Percentiles rank a stretch among this genome's conserved stretches.
Evolutionary conservation across 2,329 filamentous ascomycete species (phyloP).

Genomic region (Ophiostoma quercus): DNA sequence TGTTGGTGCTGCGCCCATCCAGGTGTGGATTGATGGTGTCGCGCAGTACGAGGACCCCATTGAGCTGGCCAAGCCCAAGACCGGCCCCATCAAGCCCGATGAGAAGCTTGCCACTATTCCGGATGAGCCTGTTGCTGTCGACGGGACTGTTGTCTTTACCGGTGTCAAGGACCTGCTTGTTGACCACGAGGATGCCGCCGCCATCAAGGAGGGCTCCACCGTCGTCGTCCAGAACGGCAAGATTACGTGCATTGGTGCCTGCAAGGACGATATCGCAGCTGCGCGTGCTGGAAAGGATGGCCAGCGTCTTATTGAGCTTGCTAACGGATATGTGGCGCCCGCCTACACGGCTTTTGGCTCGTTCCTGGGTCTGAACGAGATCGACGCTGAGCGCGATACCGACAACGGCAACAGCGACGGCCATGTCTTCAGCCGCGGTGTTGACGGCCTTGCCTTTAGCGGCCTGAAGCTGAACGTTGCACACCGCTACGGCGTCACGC

Average conservation of each 20-base stretch:
- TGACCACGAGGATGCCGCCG: constrained; percentile 37
- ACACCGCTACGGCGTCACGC: constrained; percentile 53
- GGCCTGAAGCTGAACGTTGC: constrained; percentile 52
- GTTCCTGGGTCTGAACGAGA: constrained; percentile 57
- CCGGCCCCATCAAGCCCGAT: constrained; percentile 39
- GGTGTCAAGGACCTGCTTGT: constrained; percentile 52
- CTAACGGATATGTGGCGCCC: constrained; percentile 56
- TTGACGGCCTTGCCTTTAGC: constrained; percentile 52
- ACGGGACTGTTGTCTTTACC: constrained; percentile 48
- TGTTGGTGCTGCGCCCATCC: constrained; percentile 53
- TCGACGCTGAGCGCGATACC: constrained; percentile 51
- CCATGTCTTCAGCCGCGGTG: constrained; percentile 51
- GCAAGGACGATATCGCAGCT: constrained; percentile 41
- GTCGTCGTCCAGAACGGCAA: constrained; percentile 50
- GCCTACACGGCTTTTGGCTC: constrained; percentile 58
- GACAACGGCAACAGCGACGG: constrained; percentile 53
- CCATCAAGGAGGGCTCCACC: constrained; percentile 19
- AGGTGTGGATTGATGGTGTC: constrained; percentile 60
- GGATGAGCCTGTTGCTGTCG: constrained; percentile 40
- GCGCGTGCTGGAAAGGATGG: constrained; percentile 31
- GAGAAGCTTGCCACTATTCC: constrained; percentile 39
- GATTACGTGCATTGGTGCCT: constrained; percentile 53
- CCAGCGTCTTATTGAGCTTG: constrained; percentile 42
- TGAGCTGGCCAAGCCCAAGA: constrained; percentile 48
- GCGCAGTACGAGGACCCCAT: constrained; percentile 53